A percentile compares a stretch with the other conserved stretches of the same genome.
Evolutionary conservation across 176 grass and related monocot species (phyloP).

Genomic region (Carex kokanica): DNA sequence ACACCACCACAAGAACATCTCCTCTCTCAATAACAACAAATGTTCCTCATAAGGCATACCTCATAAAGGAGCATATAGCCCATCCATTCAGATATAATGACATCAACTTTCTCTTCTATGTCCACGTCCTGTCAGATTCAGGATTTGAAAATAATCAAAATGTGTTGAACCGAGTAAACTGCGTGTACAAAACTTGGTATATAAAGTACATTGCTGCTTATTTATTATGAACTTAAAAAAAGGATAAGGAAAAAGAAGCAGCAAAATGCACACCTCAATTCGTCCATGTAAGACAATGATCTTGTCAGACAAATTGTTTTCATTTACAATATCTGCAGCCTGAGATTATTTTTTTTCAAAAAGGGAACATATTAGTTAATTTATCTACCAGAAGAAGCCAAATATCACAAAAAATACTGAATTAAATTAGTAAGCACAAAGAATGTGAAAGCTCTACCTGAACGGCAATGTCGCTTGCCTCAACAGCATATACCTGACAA

Average conservation of each 20-base stretch:
- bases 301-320: conserved; percentile 89
- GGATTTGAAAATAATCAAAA: neutral
- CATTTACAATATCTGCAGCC: conserved; percentile 92
- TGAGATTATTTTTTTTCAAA: conserved; percentile 27
- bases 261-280: conserved; percentile 60
- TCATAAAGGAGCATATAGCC: conserved; percentile 96
- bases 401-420: neutral
- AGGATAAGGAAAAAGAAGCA: conserved; percentile 15
- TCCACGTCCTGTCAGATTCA: conserved; percentile 59
- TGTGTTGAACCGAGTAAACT: neutral
- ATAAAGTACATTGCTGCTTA: neutral
- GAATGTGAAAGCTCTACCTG: conserved; percentile 49
- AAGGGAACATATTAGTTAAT: conserved; percentile 22
- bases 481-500: conserved; percentile 88
- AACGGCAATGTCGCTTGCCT: conserved; percentile 89
- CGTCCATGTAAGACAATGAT: conserved; percentile 84
- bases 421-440: neutral
- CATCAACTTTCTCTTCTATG: conserved; percentile 95
- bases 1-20: too few relatives aligned
- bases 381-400: conserved; percentile 19
- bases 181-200: neutral
- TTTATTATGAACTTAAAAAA: neutral
- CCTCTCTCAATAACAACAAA: neutral
- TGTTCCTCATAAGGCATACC: conserved; percentile 40
- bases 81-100: conserved; percentile 99